Evolutionary conservation across 2,329 filamentous ascomycete genomes (phyloP).

Genomic region (Macrophomina pseudophaseolina): DNA sequence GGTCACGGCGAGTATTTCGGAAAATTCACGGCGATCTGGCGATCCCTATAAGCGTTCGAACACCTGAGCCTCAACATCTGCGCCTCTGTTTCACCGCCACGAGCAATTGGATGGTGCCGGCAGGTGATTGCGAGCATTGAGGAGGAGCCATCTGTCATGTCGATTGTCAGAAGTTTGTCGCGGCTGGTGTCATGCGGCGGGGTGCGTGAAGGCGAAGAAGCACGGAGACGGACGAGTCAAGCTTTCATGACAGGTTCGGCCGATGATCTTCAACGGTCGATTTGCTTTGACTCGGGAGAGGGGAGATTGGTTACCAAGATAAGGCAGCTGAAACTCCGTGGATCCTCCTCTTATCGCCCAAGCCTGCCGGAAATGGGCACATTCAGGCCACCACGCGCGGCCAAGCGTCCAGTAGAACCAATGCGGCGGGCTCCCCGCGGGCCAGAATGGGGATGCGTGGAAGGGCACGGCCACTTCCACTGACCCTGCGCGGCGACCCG

Average conservation of each 20-base stretch:
- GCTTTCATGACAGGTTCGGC: background rate
- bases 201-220: background rate
- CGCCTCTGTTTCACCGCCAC: slow-evolving; percentile 4
- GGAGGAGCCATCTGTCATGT: too few species aligned
- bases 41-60: slow-evolving; percentile 11
- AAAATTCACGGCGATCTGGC: slow-evolving; percentile 20
- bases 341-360: slow-evolving; percentile 17
- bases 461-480: background rate
- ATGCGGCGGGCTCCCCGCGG: background rate
- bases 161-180: background rate
- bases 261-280: slow-evolving; percentile 14
- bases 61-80: slow-evolving; percentile 7
- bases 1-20: slow-evolving; percentile 13
- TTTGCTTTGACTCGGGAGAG: slow-evolving; percentile 15
- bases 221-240: background rate
- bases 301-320: slow-evolving; percentile 19
- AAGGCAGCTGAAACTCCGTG: slow-evolving; percentile 6
- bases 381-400: background rate
- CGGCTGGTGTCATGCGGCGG: background rate
- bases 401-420: slow-evolving; percentile 10
- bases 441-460: background rate
- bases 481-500: background rate
- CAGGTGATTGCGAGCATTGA: background rate
- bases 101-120: background rate
- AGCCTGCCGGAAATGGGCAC: background rate